phyloP scores from a whole-genome alignment of 116 monocot species.

The Papilionanthe hybrid region DNA sequence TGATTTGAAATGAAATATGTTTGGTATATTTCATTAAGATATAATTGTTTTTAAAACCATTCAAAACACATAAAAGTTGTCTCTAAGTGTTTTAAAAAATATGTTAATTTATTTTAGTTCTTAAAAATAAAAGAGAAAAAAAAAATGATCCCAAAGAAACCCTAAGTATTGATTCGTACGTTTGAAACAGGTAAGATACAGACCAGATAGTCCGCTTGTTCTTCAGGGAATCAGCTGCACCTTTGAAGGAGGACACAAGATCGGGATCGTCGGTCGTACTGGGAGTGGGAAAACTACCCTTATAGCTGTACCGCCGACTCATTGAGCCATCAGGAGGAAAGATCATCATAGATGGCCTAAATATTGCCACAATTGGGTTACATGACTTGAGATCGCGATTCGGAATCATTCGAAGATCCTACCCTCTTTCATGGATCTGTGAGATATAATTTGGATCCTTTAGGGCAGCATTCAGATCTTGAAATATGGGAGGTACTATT shows the following conservation, averaged over 20 bases:
- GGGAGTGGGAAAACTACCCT: constrained; percentile 67
- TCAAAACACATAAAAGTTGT: too few species aligned
- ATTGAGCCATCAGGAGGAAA: constrained; percentile 56
- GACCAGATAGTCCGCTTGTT: constrained; percentile 38
- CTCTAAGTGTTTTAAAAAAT: too few species aligned
- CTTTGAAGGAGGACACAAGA: constrained; percentile 65
- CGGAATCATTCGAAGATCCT: constrained; percentile 65
- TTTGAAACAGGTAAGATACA: constrained; percentile 46
- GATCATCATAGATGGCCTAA: constrained; percentile 39
- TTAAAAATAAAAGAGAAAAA: too few species aligned
- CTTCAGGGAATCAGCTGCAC: constrained; percentile 48
- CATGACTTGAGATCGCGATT: constrained; percentile 53
- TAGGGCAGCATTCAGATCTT: constrained; percentile 39
- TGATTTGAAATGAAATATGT: too few species aligned
- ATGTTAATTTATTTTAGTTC: too few species aligned
- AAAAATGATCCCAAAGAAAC: too few species aligned
- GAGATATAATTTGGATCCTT: constrained; percentile 58
- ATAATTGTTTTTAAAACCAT: too few species aligned
- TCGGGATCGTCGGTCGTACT: constrained; percentile 62
- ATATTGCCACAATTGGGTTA: constrained; percentile 44
- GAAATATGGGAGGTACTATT: constrained; percentile 64
- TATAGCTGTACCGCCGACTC: constrained; percentile 49
- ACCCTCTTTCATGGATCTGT: constrained; percentile 55
- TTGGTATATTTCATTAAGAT: too few species aligned
- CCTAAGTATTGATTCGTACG: background rate